Conservation (phyloP, 2,329 filamentous ascomycete genomes). For the Tolypocladium inflatum region DNA sequence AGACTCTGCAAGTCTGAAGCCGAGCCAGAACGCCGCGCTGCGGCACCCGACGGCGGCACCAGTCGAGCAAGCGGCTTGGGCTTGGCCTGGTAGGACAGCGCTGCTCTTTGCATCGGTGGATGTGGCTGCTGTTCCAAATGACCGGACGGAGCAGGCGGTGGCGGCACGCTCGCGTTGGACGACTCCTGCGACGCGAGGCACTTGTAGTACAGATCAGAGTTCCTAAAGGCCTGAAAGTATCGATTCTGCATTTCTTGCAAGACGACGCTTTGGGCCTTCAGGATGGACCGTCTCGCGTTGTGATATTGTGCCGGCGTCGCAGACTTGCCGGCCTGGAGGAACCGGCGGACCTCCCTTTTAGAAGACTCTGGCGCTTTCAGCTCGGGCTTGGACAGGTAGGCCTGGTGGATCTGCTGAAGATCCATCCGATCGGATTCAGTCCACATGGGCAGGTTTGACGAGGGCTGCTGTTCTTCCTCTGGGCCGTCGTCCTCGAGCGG, state of each 20-base stretch:
- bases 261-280: constrained; percentile 73
- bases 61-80: constrained; percentile 31
- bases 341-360: constrained; percentile 61
- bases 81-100: constrained; percentile 32
- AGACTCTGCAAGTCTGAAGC: constrained; percentile 34
- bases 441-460: constrained; percentile 59
- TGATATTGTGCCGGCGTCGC: constrained; percentile 78
- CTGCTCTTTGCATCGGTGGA: constrained; percentile 15
- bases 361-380: constrained; percentile 65
- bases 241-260: constrained; percentile 75
- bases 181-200: constrained; percentile 83
- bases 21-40: constrained; percentile 34
- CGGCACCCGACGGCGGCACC: constrained; percentile 24
- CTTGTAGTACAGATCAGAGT: constrained; percentile 92
- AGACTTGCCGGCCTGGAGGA: constrained; percentile 66
- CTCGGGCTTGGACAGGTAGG: constrained; percentile 75
- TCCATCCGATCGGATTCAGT: constrained; percentile 78
- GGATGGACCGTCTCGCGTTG: constrained; percentile 68
- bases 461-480: constrained; percentile 52
- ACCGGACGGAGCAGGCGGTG: background rate
- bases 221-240: constrained; percentile 79
- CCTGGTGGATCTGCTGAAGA: constrained; percentile 83
- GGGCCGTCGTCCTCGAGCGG: constrained; percentile 72
- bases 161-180: constrained; percentile 23
- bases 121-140: constrained; percentile 1